Conservation (phyloP, 805 yeast genomes). For the Metschnikowia bowlesiae region DNA sequence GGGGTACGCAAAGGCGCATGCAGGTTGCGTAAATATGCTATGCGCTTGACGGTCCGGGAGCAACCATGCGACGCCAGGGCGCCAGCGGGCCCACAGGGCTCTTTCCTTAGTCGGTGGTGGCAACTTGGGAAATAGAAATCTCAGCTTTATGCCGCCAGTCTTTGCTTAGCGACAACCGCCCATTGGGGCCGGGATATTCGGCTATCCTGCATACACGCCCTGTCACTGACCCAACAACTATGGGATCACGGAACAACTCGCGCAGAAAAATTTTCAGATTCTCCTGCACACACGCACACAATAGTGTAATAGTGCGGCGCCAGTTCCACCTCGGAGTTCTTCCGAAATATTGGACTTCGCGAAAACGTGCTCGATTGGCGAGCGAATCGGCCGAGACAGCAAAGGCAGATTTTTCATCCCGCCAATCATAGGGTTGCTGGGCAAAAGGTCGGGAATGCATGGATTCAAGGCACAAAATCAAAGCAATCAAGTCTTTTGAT, state of each 20-base stretch:
- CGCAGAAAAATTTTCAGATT: slow-evolving; percentile 6
- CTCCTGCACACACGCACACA: background rate
- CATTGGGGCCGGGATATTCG: background rate
- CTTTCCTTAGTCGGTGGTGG: no score
- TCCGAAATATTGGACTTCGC: slow-evolving; percentile 1
- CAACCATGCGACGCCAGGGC: background rate
- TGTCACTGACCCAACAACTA: slow-evolving; percentile 4
- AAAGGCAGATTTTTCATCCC: background rate
- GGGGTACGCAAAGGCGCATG: slow-evolving; percentile 10
- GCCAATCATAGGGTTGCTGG: background rate
- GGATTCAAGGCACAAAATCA: no score
- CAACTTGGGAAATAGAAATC: no score
- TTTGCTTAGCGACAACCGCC: background rate
- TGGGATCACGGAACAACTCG: slow-evolving; percentile 6
- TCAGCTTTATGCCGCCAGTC: no score
- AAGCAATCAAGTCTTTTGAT: no score
- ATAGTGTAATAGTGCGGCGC: background rate
- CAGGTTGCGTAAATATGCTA: slow-evolving; percentile 8
- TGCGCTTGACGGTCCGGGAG: slow-evolving; percentile 6
- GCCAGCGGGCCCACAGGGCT: background rate
- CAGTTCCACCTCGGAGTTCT: slow-evolving; percentile 2
- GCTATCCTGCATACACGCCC: background rate
- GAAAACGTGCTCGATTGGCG: slow-evolving; percentile 1
- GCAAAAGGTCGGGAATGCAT: no score
- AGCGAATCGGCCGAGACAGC: background rate